Base-by-base conservation (phyloP, 805 yeast species). In the Spathaspora hagerdaliae region DNA sequence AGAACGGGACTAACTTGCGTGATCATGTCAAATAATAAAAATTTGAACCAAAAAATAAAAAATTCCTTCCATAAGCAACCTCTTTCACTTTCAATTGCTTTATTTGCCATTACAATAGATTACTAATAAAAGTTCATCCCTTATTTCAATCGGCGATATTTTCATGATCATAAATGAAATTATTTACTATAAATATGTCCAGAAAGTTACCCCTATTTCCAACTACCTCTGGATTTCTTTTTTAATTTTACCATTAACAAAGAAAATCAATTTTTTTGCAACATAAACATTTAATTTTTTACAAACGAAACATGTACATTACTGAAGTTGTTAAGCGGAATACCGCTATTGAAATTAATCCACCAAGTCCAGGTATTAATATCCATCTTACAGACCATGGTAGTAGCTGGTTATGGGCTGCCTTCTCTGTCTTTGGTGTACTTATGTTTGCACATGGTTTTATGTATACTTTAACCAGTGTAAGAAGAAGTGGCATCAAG, bases 401-500 rank as follows among this genome's bases (percentile, higher is more conserved):
- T 58, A 80, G 85, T 7, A 78, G 78, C 59, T 82, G 85, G 86
- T 69, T 77, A 51, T 82, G 86, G 86, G 75, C 87, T 1, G 82
- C 67, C 11, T 81, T 82, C 55, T 59, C 77, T 5, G 43, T 79
- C 34, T 74, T 79, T 53, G 67, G 68, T 14, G 40, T 71, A 0
- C 56, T 71, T n/a, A 56, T 78, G 12, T 40, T 67, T 35, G 54
- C 50, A 27, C 62, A 63, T 45, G 47, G 38, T 6, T 46, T 52
- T 7, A 36, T 61, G 37, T 65, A 56, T 41, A 57, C 55, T 11
- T 56, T 64, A 33, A 56, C 63, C 15, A 49, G 53, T 27, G 54
- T 60, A 24, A 41, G 49, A 29, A 55, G 50, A 12, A 44, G 52
- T 33, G 65, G 65, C 39, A 55, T 64, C 37, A 68, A 62, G 51